Evolutionary conservation across 371 early-diverging fungal genomes (phyloP).

Genomic region (Mortierella sp.): DNA sequence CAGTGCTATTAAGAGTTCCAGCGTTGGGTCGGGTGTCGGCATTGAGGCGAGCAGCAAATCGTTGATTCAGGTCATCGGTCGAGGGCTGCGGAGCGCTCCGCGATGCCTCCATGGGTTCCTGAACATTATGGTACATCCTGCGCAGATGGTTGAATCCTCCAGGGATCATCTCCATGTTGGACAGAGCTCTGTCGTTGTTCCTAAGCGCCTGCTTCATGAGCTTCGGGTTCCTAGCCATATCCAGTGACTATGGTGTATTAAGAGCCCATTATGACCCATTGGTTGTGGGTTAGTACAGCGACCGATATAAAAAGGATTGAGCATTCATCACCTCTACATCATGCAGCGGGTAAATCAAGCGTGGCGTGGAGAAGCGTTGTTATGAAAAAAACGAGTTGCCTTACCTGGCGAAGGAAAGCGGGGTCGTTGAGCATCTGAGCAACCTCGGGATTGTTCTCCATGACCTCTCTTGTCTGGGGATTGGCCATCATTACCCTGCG

Average conservation of each 20-base stretch:
- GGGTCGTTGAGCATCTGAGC: slow-evolving; percentile 85
- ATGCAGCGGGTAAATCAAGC: not conserved
- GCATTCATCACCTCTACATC: slow-evolving; percentile 11
- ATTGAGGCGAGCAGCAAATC: slow-evolving; percentile 76
- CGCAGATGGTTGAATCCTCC: slow-evolving; percentile 90
- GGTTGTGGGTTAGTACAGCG: not conserved
- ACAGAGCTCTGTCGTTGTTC: slow-evolving; percentile 88
- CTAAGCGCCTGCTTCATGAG: slow-evolving; percentile 86
- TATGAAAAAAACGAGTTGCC: not conserved
- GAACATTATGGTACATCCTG: slow-evolving; percentile 82
- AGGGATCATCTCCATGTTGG: slow-evolving; percentile 88
- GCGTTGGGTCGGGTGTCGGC: slow-evolving; percentile 68
- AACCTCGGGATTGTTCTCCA: slow-evolving; percentile 85
- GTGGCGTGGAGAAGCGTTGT: not conserved
- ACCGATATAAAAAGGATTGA: not conserved
- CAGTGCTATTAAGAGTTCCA: slow-evolving; percentile 77
- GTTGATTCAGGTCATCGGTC: slow-evolving; percentile 75
- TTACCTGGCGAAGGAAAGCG: slow-evolving; percentile 76
- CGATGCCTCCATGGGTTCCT: slow-evolving; percentile 76
- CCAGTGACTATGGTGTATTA: slow-evolving; percentile 42
- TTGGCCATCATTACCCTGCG: slow-evolving; percentile 81
- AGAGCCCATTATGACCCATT: slow-evolving; percentile 13
- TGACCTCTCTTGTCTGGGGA: slow-evolving; percentile 74
- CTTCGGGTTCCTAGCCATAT: slow-evolving; percentile 76
- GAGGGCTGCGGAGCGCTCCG: slow-evolving; percentile 50